phyloP scores from a whole-genome alignment of 805 yeast species.

The Jamesozyma rosinii region DNA sequence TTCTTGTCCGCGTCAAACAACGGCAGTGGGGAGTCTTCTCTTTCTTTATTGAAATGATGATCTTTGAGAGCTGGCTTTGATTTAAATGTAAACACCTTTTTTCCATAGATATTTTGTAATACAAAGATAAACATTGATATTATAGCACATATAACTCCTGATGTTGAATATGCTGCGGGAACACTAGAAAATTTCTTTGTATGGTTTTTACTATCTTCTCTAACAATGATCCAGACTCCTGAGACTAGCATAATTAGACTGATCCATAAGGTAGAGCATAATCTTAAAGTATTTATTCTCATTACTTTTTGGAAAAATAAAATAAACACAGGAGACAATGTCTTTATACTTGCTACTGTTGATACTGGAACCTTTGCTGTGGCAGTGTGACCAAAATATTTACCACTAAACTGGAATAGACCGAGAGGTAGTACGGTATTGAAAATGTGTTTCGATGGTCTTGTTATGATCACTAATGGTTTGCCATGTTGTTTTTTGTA shows the following conservation, averaged over 20 bases:
- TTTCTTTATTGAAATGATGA: neutral
- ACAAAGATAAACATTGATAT: conserved; percentile 69
- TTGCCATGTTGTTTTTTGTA: conserved; percentile 19
- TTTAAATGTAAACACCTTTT: conserved; percentile 54
- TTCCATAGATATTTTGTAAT: conserved; percentile 78
- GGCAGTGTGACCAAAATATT: conserved; percentile 52
- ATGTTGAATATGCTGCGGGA: conserved; percentile 9
- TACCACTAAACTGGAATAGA: conserved; percentile 56
- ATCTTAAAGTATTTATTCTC: conserved; percentile 13
- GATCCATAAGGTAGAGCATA: conserved; percentile 10
- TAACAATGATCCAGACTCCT: conserved; percentile 28
- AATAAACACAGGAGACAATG: conserved; percentile 54
- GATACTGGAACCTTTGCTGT: conserved; percentile 59
- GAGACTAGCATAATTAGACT: conserved; percentile 20
- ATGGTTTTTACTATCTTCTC: conserved; percentile 13
- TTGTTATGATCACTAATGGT: conserved; percentile 10
- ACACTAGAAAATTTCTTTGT: neutral
- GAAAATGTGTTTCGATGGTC: conserved; percentile 35
- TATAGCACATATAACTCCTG: conserved; percentile 63
- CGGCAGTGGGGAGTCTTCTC: conserved; percentile 17
- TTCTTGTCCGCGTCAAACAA: conserved; percentile 7
- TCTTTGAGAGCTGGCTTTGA: neutral
- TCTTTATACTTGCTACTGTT: conserved; percentile 62
- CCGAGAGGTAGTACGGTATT: conserved; percentile 54
- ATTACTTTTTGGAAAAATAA: conserved; percentile 45